Conservation (phyloP, 148 eudicot genomes). For the Nepenthes gracilis region DNA sequence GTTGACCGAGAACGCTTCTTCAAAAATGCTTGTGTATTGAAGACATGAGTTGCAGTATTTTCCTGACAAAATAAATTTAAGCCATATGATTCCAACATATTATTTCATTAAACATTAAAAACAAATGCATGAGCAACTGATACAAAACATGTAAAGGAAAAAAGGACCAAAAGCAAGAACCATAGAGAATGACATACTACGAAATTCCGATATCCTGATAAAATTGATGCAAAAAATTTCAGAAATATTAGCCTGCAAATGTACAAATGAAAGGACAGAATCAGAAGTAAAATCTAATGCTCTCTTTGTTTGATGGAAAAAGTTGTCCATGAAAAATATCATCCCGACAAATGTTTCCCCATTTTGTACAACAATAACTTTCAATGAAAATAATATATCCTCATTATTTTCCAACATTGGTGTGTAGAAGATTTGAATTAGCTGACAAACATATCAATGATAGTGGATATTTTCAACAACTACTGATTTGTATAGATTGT, state of each 20-base stretch:
- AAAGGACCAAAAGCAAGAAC: not conserved
- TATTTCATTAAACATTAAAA: not conserved
- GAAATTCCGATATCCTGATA: constrained; percentile 95
- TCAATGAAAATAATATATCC: too few species aligned
- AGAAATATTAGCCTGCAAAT: constrained; percentile 80
- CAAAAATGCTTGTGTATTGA: constrained; percentile 90
- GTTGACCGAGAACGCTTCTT: constrained; percentile 92
- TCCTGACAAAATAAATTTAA: constrained; percentile 38
- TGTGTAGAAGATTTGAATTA: too few species aligned
- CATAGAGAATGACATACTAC: constrained; percentile 38
- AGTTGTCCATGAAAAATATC: too few species aligned
- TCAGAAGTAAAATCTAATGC: not conserved
- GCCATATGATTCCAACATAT: not conserved
- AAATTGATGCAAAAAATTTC: constrained; percentile 85
- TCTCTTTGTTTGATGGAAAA: too few species aligned
- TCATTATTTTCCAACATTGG: too few species aligned
- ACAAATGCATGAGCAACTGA: not conserved
- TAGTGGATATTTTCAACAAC: too few species aligned
- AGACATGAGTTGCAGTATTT: constrained; percentile 85
- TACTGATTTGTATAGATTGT: too few species aligned
- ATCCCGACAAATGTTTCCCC: too few species aligned
- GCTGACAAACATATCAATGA: too few species aligned
- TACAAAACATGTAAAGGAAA: not conserved
- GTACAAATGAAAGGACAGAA: constrained; percentile 5
- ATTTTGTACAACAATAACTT: too few species aligned